Evolutionary conservation across 768 basidiomycete genomes (phyloP).

Genomic region (Pulveroboletus ravenelii): DNA sequence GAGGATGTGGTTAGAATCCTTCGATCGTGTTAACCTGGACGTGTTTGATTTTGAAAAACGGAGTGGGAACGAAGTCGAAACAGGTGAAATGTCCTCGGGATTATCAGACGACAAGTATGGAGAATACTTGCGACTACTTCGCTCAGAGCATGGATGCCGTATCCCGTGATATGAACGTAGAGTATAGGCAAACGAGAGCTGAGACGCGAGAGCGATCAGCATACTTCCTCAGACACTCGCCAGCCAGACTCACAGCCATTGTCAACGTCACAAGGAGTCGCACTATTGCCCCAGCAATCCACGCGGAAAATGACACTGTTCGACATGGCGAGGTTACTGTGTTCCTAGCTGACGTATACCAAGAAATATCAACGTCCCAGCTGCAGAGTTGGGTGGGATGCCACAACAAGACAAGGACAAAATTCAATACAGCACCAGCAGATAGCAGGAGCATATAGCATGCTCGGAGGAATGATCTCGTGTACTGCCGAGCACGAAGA

Average conservation of each 20-base stretch:
- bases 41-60: slow-evolving; percentile 10
- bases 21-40: slow-evolving; percentile 11
- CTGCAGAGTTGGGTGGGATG: slow-evolving; percentile 47
- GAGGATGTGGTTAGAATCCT: slow-evolving; percentile 17
- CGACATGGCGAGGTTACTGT: slow-evolving; percentile 16
- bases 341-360: slow-evolving; percentile 42
- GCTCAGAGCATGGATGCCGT: slow-evolving; percentile 16
- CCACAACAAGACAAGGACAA: slow-evolving; percentile 54
- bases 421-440: slow-evolving; percentile 49
- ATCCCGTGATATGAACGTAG: slow-evolving; percentile 12
- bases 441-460: slow-evolving; percentile 46
- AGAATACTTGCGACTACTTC: slow-evolving; percentile 8
- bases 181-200: slow-evolving; percentile 23
- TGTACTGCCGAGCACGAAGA: slow-evolving; percentile 7
- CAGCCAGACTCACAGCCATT: slow-evolving; percentile 45
- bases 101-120: slow-evolving; percentile 24
- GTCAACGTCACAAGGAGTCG: slow-evolving; percentile 51
- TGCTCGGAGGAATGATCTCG: slow-evolving; percentile 33
- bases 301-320: slow-evolving; percentile 38
- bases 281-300: slow-evolving; percentile 49
- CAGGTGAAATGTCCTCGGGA: slow-evolving; percentile 15
- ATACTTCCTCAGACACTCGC: not conserved
- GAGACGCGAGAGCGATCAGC: slow-evolving; percentile 6
- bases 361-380: slow-evolving; percentile 63
- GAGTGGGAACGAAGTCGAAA: slow-evolving; percentile 10